phyloP scores from a whole-genome alignment of 2,329 filamentous ascomycete species.

The Trichoderma atrobrunneum region DNA sequence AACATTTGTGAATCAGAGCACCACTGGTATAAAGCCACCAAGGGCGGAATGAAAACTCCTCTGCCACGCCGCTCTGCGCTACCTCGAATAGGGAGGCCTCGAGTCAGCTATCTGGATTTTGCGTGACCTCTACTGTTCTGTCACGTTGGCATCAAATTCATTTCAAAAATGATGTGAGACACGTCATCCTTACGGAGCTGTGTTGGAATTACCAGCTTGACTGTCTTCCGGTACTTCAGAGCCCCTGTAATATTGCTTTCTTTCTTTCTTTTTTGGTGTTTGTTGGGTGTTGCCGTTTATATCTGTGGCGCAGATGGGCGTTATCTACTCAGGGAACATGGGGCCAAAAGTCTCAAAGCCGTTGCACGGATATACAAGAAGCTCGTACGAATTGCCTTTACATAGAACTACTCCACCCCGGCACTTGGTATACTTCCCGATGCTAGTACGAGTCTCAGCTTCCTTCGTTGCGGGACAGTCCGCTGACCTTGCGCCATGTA shows the following conservation, averaged over 20 bases:
- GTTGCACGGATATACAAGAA: not conserved
- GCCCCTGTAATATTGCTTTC: not conserved
- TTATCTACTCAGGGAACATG: not conserved
- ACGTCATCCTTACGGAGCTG: not conserved
- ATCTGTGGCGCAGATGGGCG: not conserved
- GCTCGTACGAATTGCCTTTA: not conserved
- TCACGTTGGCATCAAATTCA: not conserved
- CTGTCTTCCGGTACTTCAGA: not conserved
- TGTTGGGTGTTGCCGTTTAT: not conserved
- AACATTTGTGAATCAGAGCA: not conserved
- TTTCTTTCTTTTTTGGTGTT: not conserved
- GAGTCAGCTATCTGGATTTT: not conserved
- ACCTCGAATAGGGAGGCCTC: not conserved
- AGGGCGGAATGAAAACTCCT: not conserved
- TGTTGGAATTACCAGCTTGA: not conserved
- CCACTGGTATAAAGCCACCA: not conserved
- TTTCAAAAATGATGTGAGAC: not conserved
- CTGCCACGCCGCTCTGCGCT: not conserved
- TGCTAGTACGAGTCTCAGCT: not conserved
- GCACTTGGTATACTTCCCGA: not conserved
- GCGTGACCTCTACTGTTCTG: not conserved
- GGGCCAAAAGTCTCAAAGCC: not conserved
- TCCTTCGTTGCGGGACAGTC: not conserved
- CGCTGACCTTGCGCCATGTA: constrained; percentile 11
- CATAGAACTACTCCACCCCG: not conserved